Evolutionary conservation across 2,329 filamentous ascomycete genomes (phyloP), one percentile per base, ranked within the genome.

Genomic region (Leptodontidium sp.): DNA sequence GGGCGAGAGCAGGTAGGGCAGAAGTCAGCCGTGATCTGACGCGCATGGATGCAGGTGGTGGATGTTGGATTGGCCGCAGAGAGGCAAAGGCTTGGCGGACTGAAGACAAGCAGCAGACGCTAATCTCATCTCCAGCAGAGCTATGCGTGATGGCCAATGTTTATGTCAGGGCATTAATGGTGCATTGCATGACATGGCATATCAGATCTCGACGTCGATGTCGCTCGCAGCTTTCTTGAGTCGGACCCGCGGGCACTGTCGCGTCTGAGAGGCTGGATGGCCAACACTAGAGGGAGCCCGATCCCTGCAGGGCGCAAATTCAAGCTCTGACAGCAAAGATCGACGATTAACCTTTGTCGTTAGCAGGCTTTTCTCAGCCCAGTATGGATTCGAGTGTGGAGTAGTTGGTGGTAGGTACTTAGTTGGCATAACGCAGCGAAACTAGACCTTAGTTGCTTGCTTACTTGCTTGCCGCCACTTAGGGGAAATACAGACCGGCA

Each of bases 1-100:
- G 58, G 26, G 32, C 15, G 29, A 17, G 8, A 61, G 40, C n/a
- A 61, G 40, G 58, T 61, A 61, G 38, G 58, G 58, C 43, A 49
- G 43, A 47, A 45, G 64, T 67, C 21, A 67, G 65, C 65, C 38
- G 65, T 67, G 58, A 67, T 62, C 65, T 67, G 65, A 67, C 65
- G 65, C 65, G 65, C 65, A 40, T 40, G 38, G 38, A 67, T 67
- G 29, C 29, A 32, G 14, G 38, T 38, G 38, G 32, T 40, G 32
- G 32, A 58, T 24, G 32, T 8, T 26, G 55, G 55, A 58, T 40
- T 50, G 26, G 43, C 38, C 38, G 47, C 38, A 3, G 12, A 26
- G 62, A 64, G 50, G 59, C 43, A 32, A 49, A 35, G 24, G 43
- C 59, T 62, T 62, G 59, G 59, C 59, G 21, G 59, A 45, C 26